Evolutionary conservation across 441 rosid genomes (phyloP).

Genomic region (Bruguiera hainesii): DNA sequence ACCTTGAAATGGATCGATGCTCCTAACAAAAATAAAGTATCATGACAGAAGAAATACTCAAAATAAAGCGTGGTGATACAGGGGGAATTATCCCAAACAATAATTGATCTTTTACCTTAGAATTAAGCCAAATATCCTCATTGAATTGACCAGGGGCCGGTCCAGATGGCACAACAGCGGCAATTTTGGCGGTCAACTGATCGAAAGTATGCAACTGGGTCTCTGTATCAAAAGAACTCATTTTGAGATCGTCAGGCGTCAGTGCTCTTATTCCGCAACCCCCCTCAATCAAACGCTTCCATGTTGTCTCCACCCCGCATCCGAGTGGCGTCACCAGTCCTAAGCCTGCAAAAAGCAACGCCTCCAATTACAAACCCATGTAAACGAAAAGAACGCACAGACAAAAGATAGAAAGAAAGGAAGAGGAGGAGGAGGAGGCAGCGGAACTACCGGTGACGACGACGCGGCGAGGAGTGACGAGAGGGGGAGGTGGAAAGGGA

Average conservation of each 20-base stretch:
- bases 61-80: background rate
- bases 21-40: constrained; percentile 40
- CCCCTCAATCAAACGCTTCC: constrained; percentile 71
- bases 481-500: no score
- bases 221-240: constrained; percentile 64
- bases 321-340: constrained; percentile 93
- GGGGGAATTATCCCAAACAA: background rate
- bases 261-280: constrained; percentile 68
- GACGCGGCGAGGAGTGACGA: no score
- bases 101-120: constrained; percentile 42
- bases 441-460: no score
- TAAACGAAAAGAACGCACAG: no score
- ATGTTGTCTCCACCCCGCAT: constrained; percentile 71
- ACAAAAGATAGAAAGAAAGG: no score
- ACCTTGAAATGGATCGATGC: constrained; percentile 66
- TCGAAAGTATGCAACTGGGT: constrained; percentile 55
- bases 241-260: constrained; percentile 65
- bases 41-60: background rate
- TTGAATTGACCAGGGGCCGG: constrained; percentile 59
- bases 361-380: no score
- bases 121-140: constrained; percentile 66
- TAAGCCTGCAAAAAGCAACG: constrained; percentile 40
- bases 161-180: constrained; percentile 77
- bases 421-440: no score
- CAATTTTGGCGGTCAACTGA: constrained; percentile 81